Conservation (phyloP, 108 stramenopile species). For the Pseudonitzschia multistriata region DNA sequence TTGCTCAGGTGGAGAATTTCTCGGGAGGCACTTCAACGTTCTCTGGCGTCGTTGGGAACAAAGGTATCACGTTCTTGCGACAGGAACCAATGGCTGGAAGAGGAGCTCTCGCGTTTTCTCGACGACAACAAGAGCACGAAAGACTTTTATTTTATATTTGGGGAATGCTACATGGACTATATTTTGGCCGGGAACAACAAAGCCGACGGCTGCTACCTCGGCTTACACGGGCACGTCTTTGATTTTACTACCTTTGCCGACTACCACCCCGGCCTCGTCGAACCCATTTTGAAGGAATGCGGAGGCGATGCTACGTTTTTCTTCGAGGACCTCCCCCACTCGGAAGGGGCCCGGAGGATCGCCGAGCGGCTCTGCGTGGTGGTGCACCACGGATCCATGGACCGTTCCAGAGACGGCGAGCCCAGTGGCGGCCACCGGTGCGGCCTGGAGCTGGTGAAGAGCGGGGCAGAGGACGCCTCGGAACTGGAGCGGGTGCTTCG, state of each 20-base stretch:
- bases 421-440: neutral
- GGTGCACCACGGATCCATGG: constrained; percentile 16
- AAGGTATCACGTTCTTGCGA: too few species aligned
- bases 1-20: constrained; percentile 44
- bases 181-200: constrained; percentile 42
- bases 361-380: constrained; percentile 38
- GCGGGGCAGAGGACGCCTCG: neutral
- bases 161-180: constrained; percentile 18
- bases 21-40: constrained; percentile 35
- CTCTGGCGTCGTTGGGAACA: constrained; percentile 10
- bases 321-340: constrained; percentile 80
- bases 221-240: constrained; percentile 69
- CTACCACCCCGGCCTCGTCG: constrained; percentile 71
- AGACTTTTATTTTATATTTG: constrained; percentile 15
- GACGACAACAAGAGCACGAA: constrained; percentile 11
- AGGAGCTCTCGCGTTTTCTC: constrained; percentile 1
- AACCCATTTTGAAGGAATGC: constrained; percentile 69
- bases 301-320: constrained; percentile 72
- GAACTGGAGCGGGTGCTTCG: constrained; percentile 2
- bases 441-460: neutral
- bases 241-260: constrained; percentile 73
- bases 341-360: constrained; percentile 35
- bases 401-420: neutral
- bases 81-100: neutral
- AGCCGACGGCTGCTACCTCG: constrained; percentile 53